Evolutionary conservation across 352 stramenopile genomes (phyloP).

Genomic region (Pythium aquatile): DNA sequence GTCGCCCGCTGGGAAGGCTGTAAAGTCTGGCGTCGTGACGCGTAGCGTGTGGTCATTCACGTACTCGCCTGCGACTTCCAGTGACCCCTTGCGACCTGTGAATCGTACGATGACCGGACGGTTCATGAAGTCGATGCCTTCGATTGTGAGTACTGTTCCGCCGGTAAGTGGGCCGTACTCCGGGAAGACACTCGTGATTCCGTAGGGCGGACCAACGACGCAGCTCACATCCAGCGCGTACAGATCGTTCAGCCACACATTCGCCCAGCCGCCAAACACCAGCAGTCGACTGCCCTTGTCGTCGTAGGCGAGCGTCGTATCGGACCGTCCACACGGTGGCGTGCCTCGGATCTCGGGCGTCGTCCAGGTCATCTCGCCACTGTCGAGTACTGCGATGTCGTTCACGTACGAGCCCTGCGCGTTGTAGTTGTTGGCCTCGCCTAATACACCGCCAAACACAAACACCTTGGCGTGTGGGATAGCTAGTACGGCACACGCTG

Average conservation of each 20-base stretch:
- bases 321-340: slow-evolving; percentile 84
- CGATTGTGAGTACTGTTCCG: slow-evolving; percentile 79
- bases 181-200: slow-evolving; percentile 88
- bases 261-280: slow-evolving; percentile 95
- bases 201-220: slow-evolving; percentile 95
- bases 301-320: slow-evolving; percentile 94
- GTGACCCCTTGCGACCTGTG: slow-evolving; percentile 85
- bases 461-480: slow-evolving; percentile 97
- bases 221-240: slow-evolving; percentile 91
- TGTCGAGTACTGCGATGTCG: slow-evolving; percentile 93
- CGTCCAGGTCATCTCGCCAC: slow-evolving; percentile 88
- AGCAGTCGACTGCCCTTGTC: slow-evolving; percentile 89
- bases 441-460: slow-evolving; percentile 94
- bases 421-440: slow-evolving; percentile 87
- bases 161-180: slow-evolving; percentile 93
- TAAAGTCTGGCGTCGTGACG: slow-evolving; percentile 90
- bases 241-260: slow-evolving; percentile 93
- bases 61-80: slow-evolving; percentile 89
- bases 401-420: slow-evolving; percentile 82
- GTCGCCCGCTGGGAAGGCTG: slow-evolving; percentile 81
- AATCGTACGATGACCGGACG: slow-evolving; percentile 86
- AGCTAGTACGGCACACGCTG: slow-evolving; percentile 90
- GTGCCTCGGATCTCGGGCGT: slow-evolving; percentile 77
- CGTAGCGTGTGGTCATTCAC: slow-evolving; percentile 89
- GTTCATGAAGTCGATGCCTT: slow-evolving; percentile 92